Percentiles rank a stretch among this genome's conserved stretches.
These are phyloP conservation scores for Apophysomyces ossiformis DNA, from an alignment of 371 early-diverging fungal species.

Conservation along the genomic window DNA sequence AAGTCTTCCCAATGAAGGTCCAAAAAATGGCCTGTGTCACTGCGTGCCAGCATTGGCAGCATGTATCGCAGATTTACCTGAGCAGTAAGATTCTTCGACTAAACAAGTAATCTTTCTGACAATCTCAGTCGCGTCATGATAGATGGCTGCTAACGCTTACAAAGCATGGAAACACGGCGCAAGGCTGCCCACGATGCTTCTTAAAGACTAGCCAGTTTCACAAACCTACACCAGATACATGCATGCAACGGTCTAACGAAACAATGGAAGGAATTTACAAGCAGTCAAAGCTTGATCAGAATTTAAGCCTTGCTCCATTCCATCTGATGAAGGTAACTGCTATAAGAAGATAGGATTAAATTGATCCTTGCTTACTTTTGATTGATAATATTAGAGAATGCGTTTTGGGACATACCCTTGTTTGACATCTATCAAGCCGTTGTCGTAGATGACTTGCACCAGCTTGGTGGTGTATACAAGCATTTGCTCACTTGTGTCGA, in stretches of 20 bases:
- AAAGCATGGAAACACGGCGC: not conserved
- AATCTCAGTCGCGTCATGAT: not conserved
- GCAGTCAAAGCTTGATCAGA: too few relatives aligned
- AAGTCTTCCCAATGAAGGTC: too few relatives aligned
- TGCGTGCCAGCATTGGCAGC: not conserved
- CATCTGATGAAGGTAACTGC: not conserved
- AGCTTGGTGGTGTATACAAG: conserved; percentile 5
- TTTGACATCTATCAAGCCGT: conserved; percentile 6
- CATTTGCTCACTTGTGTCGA: conserved; percentile 3
- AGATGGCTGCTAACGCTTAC: not conserved
- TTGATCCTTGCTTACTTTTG: not conserved
- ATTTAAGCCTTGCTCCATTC: not conserved
- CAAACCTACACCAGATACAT: not conserved
- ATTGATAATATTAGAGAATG: not conserved
- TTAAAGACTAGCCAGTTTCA: not conserved
- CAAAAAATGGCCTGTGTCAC: not conserved
- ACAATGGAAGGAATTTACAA: not conserved
- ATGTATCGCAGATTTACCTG: not conserved
- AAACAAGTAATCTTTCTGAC: not conserved
- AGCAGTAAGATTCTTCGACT: not conserved
- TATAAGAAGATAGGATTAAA: not conserved
- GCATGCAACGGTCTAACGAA: not conserved
- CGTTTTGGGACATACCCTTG: conserved; percentile 8
- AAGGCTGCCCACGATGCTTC: not conserved
- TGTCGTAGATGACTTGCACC: conserved; percentile 10